phyloP scores from a whole-genome alignment of 805 yeast genomes.

The Lipomyces sp. region DNA sequence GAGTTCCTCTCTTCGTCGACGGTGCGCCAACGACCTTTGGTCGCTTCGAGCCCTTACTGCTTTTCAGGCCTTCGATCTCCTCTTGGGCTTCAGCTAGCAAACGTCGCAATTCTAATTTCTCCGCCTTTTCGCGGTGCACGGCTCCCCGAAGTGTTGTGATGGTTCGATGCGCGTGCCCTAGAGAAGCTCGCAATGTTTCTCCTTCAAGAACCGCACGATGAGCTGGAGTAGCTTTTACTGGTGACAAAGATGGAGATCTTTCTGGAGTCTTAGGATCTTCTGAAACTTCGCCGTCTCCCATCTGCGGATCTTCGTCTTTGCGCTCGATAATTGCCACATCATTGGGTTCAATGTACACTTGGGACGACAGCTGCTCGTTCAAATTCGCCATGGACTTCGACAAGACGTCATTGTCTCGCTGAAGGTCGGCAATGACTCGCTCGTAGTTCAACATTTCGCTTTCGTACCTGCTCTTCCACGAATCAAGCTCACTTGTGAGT shows the following conservation, averaged over 20 bases:
- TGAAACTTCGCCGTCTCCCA: conserved; percentile 24
- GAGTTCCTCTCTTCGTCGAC: conserved; percentile 9
- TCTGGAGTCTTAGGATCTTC: conserved; percentile 41
- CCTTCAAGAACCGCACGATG: conserved; percentile 54
- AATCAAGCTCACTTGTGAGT: conserved; percentile 39
- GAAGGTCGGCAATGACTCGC: conserved; percentile 38
- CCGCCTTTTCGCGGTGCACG: conserved; percentile 53
- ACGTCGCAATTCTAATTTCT: conserved; percentile 48
- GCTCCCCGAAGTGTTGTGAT: conserved; percentile 63
- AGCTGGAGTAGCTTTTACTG: conserved; percentile 45
- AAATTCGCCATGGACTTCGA: conserved; percentile 36
- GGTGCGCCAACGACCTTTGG: not conserved
- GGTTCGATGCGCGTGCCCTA: conserved; percentile 66
- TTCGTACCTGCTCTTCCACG: conserved; percentile 37
- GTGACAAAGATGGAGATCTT: conserved; percentile 44
- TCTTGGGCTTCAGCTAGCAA: conserved; percentile 40
- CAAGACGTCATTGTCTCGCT: conserved; percentile 39
- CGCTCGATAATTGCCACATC: not conserved
- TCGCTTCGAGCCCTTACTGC: conserved; percentile 14
- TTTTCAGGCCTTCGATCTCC: conserved; percentile 37
- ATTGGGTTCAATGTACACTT: conserved; percentile 11
- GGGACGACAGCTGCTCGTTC: conserved; percentile 35
- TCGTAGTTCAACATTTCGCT: conserved; percentile 38
- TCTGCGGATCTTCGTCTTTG: conserved; percentile 19
- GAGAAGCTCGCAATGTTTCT: conserved; percentile 67